Evolutionary conservation across 495 filamentous ascomycete genomes (phyloP), one percentile per base, ranked within the genome.

Genomic region (Rostrohypoxylon terebratum): DNA sequence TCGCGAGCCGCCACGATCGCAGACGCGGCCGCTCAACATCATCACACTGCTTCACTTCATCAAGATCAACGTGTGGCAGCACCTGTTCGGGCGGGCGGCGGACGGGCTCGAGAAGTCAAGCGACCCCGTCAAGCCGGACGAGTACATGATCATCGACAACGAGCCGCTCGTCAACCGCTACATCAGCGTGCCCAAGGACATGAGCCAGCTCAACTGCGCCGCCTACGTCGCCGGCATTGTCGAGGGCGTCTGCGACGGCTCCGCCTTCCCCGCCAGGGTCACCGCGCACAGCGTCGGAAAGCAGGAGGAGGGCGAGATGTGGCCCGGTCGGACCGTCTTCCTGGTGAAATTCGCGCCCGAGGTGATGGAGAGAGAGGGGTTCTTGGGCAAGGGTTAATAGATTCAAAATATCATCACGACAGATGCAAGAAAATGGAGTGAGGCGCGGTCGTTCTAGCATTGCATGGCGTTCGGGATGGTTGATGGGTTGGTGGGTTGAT

Each of bases 141-240:
- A 98, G 83, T 99, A 98, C 84, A 97, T 99, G 95, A 93, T 99
- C 74, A 90, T 90, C 66, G 96, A 99, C 79, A 97, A 99, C 78
- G 96, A 98, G 75, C 96, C 96, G 44, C 83, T 98, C 13, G 95
- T 98, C 14, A 98, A 97, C 77, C 89, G 89, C 20, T 98, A 96
- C 79, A 92, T 99, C 76, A 92, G 89, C 72, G 92, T 98, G 38
- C 96, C 96, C 21, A 90, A 90, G 69, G 96, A 99, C 81, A 97
- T 99, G 94, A 92, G 85, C 80, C 91, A 94, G 86, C 87, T 99
- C 67, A 99, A 97, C 78, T 98, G 95, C 80, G 96, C 96, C 23
- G 96, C 96, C 11, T 99, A 90, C 74, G 94, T 98, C 4, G 96
- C 96, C 1, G 96, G 96, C 1, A 92, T 99, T 62, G 90, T 99